phyloP scores from a whole-genome alignment of 23 red algal genomes.

The Gracilaria gracilis region DNA sequence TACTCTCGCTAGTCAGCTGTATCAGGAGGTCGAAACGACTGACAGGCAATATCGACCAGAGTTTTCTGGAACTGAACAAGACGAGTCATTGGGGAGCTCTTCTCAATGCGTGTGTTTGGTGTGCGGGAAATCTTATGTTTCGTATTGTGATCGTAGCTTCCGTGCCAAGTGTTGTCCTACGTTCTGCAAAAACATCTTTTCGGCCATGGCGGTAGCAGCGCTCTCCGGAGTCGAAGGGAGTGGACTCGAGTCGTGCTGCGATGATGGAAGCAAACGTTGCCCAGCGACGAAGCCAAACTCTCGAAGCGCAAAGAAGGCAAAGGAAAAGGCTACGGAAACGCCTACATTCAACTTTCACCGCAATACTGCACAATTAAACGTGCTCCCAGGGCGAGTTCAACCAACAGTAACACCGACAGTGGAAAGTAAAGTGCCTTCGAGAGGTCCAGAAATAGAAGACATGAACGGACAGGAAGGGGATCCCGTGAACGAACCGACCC shows the following conservation, averaged over 20 bases:
- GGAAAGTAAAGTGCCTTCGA: neutral
- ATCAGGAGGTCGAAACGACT: neutral
- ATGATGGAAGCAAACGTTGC: constrained; percentile 43
- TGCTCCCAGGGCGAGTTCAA: neutral
- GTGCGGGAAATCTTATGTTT: neutral
- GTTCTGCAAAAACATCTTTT: constrained; percentile 49
- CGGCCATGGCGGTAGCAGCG: constrained; percentile 40
- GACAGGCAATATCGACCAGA: constrained; percentile 22
- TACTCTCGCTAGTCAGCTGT: constrained; percentile 34
- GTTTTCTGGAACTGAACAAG: constrained; percentile 15
- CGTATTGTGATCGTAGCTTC: constrained; percentile 8
- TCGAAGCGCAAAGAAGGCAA: neutral
- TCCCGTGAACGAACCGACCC: neutral
- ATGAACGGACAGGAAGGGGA: neutral
- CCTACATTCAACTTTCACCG: constrained; percentile 22
- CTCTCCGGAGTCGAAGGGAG: constrained; percentile 44
- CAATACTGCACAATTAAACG: neutral
- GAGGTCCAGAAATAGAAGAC: neutral
- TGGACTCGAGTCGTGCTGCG: constrained; percentile 54
- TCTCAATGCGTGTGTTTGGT: constrained; percentile 21
- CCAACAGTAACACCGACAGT: constrained; percentile 7
- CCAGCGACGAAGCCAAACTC: neutral
- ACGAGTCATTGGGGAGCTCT: constrained; percentile 33
- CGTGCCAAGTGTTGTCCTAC: constrained; percentile 24
- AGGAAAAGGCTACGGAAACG: neutral